Percentiles rank a stretch among this genome's conserved stretches.
Conservation (phyloP, 1,284 basidiomycete species). For the Amylostereum areolatum region DNA sequence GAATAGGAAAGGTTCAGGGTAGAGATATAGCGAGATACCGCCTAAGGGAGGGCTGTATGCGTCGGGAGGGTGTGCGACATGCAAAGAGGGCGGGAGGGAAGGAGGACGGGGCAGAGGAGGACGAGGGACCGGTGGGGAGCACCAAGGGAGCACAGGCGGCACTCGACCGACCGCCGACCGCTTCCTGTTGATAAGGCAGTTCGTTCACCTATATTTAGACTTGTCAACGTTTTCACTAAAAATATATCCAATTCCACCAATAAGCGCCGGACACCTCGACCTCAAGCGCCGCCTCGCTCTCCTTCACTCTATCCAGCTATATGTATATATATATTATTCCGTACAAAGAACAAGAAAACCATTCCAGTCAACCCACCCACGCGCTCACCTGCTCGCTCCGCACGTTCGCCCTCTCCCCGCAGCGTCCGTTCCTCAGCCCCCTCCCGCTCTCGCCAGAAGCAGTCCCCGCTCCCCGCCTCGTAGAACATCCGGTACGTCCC, state of each 20-base stretch:
- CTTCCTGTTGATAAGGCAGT: conserved; percentile 1
- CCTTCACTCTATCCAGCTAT: not conserved
- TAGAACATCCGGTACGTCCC: conserved; percentile 74
- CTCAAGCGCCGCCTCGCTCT: not conserved
- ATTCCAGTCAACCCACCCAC: conserved; percentile 31
- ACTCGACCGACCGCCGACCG: conserved; percentile 4
- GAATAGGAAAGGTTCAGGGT: too few relatives aligned
- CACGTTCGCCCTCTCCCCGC: conserved; percentile 34
- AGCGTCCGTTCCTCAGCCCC: conserved; percentile 34
- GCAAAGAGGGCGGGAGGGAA: not conserved
- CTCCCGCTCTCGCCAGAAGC: conserved; percentile 31
- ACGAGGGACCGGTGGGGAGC: conserved; percentile 9
- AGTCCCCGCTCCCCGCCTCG: conserved; percentile 57
- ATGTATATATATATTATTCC: not conserved
- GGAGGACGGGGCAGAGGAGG: conserved; percentile 8
- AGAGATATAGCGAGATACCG: too few relatives aligned
- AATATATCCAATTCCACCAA: not conserved
- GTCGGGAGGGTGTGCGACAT: too few relatives aligned
- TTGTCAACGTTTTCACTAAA: not conserved
- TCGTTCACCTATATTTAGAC: conserved; percentile 3
- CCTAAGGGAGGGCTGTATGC: too few relatives aligned
- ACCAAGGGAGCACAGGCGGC: conserved; percentile 2
- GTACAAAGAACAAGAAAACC: not conserved
- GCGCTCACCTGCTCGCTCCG: conserved; percentile 46
- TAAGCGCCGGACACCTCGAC: not conserved